phyloP scores from a whole-genome alignment of 257 asterid genomes.

The Haberlea rhodopensis region DNA sequence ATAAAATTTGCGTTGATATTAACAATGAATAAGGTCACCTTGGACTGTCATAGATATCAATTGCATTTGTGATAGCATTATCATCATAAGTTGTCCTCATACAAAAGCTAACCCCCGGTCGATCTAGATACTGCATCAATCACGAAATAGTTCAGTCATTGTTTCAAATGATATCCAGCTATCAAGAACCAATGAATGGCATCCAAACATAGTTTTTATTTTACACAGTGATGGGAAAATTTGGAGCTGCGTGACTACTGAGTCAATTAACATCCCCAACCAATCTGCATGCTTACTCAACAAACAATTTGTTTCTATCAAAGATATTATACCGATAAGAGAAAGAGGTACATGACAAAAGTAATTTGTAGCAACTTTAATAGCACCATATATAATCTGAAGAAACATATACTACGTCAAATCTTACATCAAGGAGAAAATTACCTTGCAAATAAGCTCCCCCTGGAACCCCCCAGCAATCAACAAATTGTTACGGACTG shows the following conservation, averaged over 20 bases:
- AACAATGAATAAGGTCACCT: conserved; percentile 33
- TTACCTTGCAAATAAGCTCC: conserved; percentile 62
- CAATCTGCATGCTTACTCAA: not conserved
- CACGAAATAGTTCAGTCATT: conserved; percentile 6
- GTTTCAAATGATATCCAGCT: conserved; percentile 4
- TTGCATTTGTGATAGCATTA: conserved; percentile 59
- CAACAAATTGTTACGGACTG: conserved; percentile 49
- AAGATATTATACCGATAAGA: not conserved
- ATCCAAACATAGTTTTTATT: not conserved
- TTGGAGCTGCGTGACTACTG: not conserved
- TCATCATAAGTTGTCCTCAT: conserved; percentile 68
- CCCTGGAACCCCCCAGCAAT: conserved; percentile 64
- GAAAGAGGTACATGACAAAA: not conserved
- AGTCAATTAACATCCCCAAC: not conserved
- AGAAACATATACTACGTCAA: not conserved
- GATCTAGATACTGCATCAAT: conserved; percentile 53
- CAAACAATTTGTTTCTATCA: not conserved
- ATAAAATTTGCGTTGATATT: conserved; percentile 5
- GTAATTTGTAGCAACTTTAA: not conserved
- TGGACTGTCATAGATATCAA: conserved; percentile 52
- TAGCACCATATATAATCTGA: conserved; percentile 9
- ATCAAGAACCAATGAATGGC: not conserved
- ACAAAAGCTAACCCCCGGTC: conserved; percentile 63
- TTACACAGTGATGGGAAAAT: not conserved
- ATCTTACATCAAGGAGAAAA: conserved; percentile 21